Conservation (phyloP, 495 filamentous ascomycete genomes). For the Neurospora sp. region DNA sequence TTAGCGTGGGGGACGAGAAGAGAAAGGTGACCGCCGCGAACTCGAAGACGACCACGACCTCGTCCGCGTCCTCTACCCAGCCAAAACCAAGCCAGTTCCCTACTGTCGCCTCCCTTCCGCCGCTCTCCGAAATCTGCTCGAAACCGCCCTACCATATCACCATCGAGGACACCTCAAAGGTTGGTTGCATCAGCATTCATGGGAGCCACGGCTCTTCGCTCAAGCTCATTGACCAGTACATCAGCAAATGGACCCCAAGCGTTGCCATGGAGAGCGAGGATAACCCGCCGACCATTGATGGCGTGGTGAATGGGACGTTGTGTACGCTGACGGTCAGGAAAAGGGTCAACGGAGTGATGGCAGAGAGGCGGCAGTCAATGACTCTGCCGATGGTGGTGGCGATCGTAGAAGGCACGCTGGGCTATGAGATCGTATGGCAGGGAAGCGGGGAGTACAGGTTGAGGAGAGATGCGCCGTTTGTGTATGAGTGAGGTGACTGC, state of each 20-base stretch:
- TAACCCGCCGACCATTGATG: background rate
- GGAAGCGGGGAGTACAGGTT: background rate
- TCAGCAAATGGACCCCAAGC: background rate
- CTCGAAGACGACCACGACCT: slow-evolving; percentile 6
- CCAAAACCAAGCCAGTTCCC: slow-evolving; percentile 15
- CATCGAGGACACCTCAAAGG: slow-evolving; percentile 3
- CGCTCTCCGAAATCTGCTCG: slow-evolving; percentile 27
- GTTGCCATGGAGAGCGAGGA: background rate
- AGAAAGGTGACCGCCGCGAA: slow-evolving; percentile 17
- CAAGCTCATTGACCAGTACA: slow-evolving; percentile 10
- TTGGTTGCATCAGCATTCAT: slow-evolving; percentile 17
- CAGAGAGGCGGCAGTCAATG: background rate
- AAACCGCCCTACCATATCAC: slow-evolving; percentile 31
- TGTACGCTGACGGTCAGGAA: background rate
- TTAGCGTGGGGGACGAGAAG: slow-evolving; percentile 1
- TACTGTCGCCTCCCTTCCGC: slow-evolving; percentile 15
- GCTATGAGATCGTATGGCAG: slow-evolving; percentile 23
- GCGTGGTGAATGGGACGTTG: background rate
- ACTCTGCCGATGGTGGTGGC: slow-evolving; percentile 26
- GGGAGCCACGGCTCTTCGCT: slow-evolving; percentile 31
- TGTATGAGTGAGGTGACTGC: background rate
- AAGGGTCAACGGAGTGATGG: background rate
- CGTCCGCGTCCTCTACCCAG: background rate
- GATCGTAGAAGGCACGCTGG: slow-evolving; percentile 28
- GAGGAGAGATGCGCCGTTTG: background rate